Conservation (phyloP, 2,329 filamentous ascomycete species). For the Penicillium sp. region DNA sequence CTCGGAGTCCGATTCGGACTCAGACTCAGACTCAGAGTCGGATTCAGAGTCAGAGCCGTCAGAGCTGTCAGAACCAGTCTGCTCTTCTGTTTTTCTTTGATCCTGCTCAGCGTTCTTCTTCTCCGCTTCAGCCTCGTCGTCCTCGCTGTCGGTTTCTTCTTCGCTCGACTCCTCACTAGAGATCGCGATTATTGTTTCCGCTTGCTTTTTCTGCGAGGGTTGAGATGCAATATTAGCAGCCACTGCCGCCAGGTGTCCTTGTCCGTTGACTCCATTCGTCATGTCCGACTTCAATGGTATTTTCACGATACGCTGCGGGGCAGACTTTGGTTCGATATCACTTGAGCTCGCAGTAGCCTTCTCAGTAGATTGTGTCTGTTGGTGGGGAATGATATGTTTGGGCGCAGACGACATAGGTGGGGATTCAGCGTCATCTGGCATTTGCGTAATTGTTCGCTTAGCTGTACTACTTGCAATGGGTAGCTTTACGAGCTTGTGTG, state of each 20-base stretch:
- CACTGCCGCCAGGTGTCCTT: background rate
- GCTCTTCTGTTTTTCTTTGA: background rate
- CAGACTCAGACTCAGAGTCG: background rate
- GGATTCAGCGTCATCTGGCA: background rate
- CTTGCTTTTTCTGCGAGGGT: background rate
- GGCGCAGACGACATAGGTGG: background rate
- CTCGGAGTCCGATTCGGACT: background rate
- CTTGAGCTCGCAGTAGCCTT: background rate
- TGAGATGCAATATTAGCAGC: background rate
- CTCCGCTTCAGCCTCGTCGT: background rate
- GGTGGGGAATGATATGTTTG: background rate
- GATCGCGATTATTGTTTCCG: background rate
- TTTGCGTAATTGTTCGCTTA: constrained; percentile 7
- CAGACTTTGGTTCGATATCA: background rate
- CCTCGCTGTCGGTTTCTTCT: background rate
- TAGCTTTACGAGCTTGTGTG: background rate
- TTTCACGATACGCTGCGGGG: background rate
- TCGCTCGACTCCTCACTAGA: background rate
- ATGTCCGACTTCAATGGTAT: background rate
- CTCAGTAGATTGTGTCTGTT: background rate
- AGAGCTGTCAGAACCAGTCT: background rate
- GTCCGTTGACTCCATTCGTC: background rate
- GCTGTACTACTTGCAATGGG: background rate
- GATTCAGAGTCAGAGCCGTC: background rate
- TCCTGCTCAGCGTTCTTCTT: background rate